A percentile compares a stretch with the other conserved stretches of the same genome.
phyloP scores from a whole-genome alignment of 495 filamentous ascomycete genomes.

The Talaromyces borbonicus region DNA sequence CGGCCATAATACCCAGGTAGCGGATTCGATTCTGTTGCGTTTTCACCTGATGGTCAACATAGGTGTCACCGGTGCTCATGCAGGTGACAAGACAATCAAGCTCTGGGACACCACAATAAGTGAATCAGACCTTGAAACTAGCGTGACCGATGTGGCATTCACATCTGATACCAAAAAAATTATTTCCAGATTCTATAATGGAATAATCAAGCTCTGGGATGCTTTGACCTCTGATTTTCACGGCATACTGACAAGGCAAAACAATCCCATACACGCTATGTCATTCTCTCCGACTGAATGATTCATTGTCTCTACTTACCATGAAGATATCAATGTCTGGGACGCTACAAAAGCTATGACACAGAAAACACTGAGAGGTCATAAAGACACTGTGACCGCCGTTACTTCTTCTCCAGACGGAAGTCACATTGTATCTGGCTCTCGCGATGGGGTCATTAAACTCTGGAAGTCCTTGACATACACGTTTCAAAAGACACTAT shows the following conservation, averaged over 20 bases:
- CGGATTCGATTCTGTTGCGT: constrained; percentile 3
- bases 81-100: constrained; percentile 9
- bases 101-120: constrained; percentile 18
- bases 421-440: constrained; percentile 8
- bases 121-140: neutral
- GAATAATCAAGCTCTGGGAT: neutral
- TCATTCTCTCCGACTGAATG: neutral
- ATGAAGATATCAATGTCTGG: too few species aligned
- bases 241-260: too few species aligned
- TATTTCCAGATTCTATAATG: neutral
- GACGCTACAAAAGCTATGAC: constrained; percentile 9
- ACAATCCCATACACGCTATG: neutral
- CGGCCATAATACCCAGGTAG: constrained; percentile 15
- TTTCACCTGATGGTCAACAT: neutral
- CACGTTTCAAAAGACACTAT: constrained; percentile 10
- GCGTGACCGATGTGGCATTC: neutral
- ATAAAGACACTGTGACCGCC: constrained; percentile 11
- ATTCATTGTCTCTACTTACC: constrained; percentile 14
- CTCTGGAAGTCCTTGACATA: constrained; percentile 16
- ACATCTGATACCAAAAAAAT: neutral
- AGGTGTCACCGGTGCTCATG: constrained; percentile 12
- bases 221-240: too few species aligned
- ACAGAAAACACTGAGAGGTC: constrained; percentile 13
- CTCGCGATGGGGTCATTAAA: constrained; percentile 10
- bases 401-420: constrained; percentile 11